These are phyloP conservation scores for Phytophthora sp. DNA, from an alignment of 352 stramenopile species.

Conservation along the genomic window DNA sequence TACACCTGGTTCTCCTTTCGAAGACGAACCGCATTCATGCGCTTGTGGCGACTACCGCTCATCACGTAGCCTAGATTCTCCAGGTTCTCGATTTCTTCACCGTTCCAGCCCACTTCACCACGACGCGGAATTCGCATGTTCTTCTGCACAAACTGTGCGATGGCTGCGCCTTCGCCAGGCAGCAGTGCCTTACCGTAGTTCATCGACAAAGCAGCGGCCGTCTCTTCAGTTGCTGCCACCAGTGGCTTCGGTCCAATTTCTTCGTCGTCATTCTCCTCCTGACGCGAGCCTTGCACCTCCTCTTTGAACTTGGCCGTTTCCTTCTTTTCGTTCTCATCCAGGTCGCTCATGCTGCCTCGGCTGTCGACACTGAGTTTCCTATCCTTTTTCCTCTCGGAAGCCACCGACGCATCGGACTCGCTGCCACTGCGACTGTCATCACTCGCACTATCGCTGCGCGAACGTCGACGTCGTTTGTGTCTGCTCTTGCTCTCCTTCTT, in stretches of 20 bases:
- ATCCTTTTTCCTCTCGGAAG: conserved; percentile 34
- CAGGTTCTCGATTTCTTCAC: conserved; percentile 96
- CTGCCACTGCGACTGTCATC: conserved; percentile 31
- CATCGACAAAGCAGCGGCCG: conserved; percentile 53
- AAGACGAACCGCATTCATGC: conserved; percentile 99
- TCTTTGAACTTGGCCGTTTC: conserved; percentile 91
- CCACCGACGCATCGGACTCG: conserved; percentile 32
- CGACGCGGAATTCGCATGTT: conserved; percentile 98
- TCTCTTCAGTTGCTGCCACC: conserved; percentile 42
- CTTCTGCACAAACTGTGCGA: conserved; percentile 98
- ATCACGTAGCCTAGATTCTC: conserved; percentile 97
- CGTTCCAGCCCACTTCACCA: conserved; percentile 97
- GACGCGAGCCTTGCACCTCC: conserved; percentile 73
- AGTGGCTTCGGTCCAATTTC: conserved; percentile 90
- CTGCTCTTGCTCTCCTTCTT: conserved; percentile 40
- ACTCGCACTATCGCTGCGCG: conserved; percentile 38
- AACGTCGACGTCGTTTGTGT: conserved; percentile 32
- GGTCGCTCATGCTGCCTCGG: conserved; percentile 6
- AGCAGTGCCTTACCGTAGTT: conserved; percentile 94
- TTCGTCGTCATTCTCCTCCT: conserved; percentile 79
- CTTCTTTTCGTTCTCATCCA: conserved; percentile 64
- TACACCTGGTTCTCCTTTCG: conserved; percentile 99
- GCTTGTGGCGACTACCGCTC: conserved; percentile 96
- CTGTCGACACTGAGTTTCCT: conserved; percentile 23
- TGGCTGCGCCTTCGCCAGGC: conserved; percentile 94